phyloP scores from a whole-genome alignment of 192 early-diverging fungal species.

The Geranomyces variabilis region DNA sequence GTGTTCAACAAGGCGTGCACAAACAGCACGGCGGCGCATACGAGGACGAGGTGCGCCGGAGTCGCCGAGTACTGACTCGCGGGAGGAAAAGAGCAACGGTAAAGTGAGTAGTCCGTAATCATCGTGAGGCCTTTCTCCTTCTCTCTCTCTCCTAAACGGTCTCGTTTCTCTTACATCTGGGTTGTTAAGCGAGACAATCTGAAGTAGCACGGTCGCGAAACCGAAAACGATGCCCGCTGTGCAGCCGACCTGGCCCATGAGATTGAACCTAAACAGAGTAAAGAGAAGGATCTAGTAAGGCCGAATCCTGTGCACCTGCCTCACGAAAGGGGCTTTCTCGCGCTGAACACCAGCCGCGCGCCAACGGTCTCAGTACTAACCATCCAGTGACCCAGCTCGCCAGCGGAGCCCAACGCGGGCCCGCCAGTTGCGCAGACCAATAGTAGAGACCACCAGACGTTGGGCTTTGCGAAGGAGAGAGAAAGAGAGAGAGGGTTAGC shows the following conservation, averaged over 20 bases:
- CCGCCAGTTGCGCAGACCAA: slow-evolving; percentile 3
- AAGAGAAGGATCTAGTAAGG: too few relatives aligned
- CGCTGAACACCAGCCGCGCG: too few relatives aligned
- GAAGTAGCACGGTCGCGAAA: not conserved
- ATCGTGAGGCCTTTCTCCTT: too few relatives aligned
- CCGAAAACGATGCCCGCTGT: not conserved
- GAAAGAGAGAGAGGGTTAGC: not conserved
- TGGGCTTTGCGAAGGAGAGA: not conserved
- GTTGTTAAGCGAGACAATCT: not conserved
- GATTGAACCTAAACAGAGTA: slow-evolving; percentile 11
- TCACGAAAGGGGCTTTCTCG: too few relatives aligned
- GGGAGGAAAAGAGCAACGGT: not conserved
- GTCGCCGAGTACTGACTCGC: not conserved
- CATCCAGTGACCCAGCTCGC: slow-evolving; percentile 3
- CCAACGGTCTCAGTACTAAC: not conserved
- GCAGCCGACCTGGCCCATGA: slow-evolving; percentile 5
- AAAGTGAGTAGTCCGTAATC: too few relatives aligned
- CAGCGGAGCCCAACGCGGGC: not conserved
- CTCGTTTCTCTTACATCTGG: not conserved
- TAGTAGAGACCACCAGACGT: not conserved
- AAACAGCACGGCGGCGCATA: slow-evolving; percentile 5
- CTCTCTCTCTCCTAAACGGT: too few relatives aligned
- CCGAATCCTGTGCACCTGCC: too few relatives aligned
- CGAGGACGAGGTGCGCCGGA: not conserved
- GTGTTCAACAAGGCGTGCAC: slow-evolving; percentile 12